Conservation (phyloP, 179 eudicot genomes). For the Spinacia oleracea region DNA sequence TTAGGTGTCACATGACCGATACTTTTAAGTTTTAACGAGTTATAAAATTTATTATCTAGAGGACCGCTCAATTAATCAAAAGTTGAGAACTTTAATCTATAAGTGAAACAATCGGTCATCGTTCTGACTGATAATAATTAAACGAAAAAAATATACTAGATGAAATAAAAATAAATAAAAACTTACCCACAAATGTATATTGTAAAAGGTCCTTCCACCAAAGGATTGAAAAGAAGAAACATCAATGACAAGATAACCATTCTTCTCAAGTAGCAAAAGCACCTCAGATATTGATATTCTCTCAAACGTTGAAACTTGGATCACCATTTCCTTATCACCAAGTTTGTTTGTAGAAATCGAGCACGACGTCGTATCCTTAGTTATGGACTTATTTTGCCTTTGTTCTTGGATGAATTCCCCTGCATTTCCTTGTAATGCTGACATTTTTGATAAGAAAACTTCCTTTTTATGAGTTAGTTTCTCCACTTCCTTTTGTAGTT, state of each 20-base stretch:
- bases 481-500: constrained; percentile 61
- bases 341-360: constrained; percentile 36
- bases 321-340: constrained; percentile 43
- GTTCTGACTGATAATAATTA: too few relatives aligned
- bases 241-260: constrained; percentile 40
- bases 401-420: not conserved
- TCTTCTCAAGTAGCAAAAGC: constrained; percentile 45
- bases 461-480: constrained; percentile 45
- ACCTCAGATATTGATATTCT: constrained; percentile 36
- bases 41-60: too few relatives aligned
- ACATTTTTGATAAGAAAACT: constrained; percentile 32
- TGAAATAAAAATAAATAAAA: not conserved
- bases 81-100: too few relatives aligned
- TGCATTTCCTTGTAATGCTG: constrained; percentile 14
- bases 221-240: constrained; percentile 44
- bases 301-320: constrained; percentile 47
- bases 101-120: too few relatives aligned
- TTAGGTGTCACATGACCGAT: too few relatives aligned
- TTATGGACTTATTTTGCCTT: constrained; percentile 4
- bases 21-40: too few relatives aligned
- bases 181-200: constrained; percentile 59
- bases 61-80: too few relatives aligned
- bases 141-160: too few relatives aligned
- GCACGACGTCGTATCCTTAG: constrained; percentile 12
- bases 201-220: constrained; percentile 51